Evolutionary conservation across 192 early-diverging fungal species (phyloP), one percentile per base, ranked within the genome.

Genomic region (Backusella morwellensis): DNA sequence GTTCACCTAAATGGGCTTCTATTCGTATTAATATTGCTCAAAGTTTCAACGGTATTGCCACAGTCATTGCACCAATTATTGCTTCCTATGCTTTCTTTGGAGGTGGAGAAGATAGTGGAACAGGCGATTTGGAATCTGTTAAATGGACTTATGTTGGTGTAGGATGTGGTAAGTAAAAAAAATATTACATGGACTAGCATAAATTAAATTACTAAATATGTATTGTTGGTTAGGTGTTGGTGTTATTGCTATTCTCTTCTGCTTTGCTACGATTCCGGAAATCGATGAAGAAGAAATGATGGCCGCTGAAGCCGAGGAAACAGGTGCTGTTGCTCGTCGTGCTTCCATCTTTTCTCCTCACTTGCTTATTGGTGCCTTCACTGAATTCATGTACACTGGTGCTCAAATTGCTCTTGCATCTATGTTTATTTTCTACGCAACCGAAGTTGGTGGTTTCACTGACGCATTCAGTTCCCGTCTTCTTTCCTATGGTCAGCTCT

Each of bases 251-350:
- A 15, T 77, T 6, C 15, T 82, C 23, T 77, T 82, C 34, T 82
- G 72, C 19, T 75, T 82, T 56, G 73, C 35, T 15, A 26, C n/a
- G 1, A 75, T 82, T 23, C 80, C 80, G 17, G 86, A 85, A 32
- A 67, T 88, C n/a, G 82, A 86, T 74, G 66, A 82, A 35, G 82
- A 83, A 4, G 82, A 78, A 11, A 68, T 86, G 50, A 79, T 81
- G 35, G 81, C 81, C 3, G 70, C 77, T 1, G 81, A 87, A 72
- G 73, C 77, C 1, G 74, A 38, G 4, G 70, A 80, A 72, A 54
- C 23, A 2, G 75, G 74, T 50, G 44, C 15, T n/a, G 70, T 52
- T 54, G 70, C 40, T 12, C 74, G 74, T 17, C 74, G 78, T 66
- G 78, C 78, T 40, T 80, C 78, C 1, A 36, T 80, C 35, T 26